Conservation (phyloP, 2,329 filamentous ascomycete genomes). For the Diaporthe aspalathi region DNA sequence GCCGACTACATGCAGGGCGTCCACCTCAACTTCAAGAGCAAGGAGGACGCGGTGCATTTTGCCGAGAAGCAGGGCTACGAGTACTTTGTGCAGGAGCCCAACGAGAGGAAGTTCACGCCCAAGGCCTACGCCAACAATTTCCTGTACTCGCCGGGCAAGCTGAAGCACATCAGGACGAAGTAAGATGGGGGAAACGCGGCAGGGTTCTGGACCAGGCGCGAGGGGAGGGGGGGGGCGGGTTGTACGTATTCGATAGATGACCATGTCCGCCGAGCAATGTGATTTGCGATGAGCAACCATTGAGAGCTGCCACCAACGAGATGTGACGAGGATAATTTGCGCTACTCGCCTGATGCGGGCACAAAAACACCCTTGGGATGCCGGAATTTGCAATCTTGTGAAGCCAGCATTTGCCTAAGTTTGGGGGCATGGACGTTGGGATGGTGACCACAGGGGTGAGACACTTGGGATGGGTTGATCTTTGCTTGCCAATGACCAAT, state of each 20-base stretch:
- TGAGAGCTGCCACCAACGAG: background rate
- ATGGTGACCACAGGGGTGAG: too few species aligned
- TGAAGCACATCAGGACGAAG: constrained; percentile 89
- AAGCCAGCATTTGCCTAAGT: background rate
- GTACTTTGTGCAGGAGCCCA: constrained; percentile 98
- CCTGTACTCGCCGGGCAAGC: constrained; percentile 82
- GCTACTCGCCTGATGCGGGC: background rate
- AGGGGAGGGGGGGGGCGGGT: too few species aligned
- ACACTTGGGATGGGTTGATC: too few species aligned
- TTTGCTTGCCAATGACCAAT: background rate
- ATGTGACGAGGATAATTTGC: background rate
- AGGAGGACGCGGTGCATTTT: constrained; percentile 94
- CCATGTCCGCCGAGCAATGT: background rate
- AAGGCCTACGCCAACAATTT: constrained; percentile 99
- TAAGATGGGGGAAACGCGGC: constrained; percentile 53
- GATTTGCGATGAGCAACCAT: background rate
- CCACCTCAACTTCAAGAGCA: constrained; percentile 87
- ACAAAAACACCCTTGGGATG: background rate
- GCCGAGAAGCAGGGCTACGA: constrained; percentile 99
- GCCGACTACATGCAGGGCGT: constrained; percentile 96
- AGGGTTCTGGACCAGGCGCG: background rate
- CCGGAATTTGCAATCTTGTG: background rate
- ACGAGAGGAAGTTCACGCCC: constrained; percentile 83
- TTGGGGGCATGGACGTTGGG: background rate
- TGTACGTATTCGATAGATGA: constrained; percentile 38